Evolutionary conservation across 768 basidiomycete species (phyloP).

Genomic region (Phanerochaete carnosa): DNA sequence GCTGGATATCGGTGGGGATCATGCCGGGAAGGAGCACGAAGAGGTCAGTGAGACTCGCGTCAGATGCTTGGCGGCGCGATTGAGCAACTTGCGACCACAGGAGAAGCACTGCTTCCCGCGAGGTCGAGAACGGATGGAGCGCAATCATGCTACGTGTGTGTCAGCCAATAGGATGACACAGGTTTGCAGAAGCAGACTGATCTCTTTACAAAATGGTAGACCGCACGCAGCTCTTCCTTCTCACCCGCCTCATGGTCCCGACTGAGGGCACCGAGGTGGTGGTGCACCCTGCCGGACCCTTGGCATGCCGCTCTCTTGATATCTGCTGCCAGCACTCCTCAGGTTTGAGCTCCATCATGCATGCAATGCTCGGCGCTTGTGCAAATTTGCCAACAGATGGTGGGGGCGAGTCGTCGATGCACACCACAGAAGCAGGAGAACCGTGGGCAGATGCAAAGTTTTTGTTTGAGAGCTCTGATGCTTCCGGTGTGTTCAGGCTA

Average conservation of each 20-base stretch:
- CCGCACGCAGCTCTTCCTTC: slow-evolving; percentile 71
- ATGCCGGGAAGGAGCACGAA: slow-evolving; percentile 95
- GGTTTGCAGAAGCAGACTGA: slow-evolving; percentile 23
- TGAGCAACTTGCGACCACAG: slow-evolving; percentile 83
- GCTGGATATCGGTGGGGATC: slow-evolving; percentile 92
- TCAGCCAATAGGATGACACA: neutral
- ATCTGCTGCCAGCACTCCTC: slow-evolving; percentile 91
- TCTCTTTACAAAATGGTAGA: slow-evolving; percentile 97
- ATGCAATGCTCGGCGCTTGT: slow-evolving; percentile 65
- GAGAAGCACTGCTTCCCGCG: slow-evolving; percentile 85
- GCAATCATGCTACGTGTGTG: slow-evolving; percentile 74
- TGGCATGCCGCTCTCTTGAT: slow-evolving; percentile 90
- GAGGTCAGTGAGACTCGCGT: slow-evolving; percentile 69
- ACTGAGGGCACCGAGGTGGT: slow-evolving; percentile 86
- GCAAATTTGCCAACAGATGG: slow-evolving; percentile 17
- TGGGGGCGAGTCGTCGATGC: slow-evolving; percentile 27
- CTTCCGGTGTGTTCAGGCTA: slow-evolving; percentile 12
- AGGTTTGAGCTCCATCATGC: slow-evolving; percentile 79
- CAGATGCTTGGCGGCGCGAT: slow-evolving; percentile 69
- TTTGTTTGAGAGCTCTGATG: slow-evolving; percentile 18
- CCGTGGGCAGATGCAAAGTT: slow-evolving; percentile 15
- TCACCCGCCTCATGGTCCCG: slow-evolving; percentile 82
- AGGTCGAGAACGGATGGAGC: slow-evolving; percentile 80
- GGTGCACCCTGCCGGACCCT: slow-evolving; percentile 91
- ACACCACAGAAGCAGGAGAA: slow-evolving; percentile 11